Evolutionary conservation across 805 yeast genomes (phyloP).

Genomic region (Lipomyces spencermartinsiae): DNA sequence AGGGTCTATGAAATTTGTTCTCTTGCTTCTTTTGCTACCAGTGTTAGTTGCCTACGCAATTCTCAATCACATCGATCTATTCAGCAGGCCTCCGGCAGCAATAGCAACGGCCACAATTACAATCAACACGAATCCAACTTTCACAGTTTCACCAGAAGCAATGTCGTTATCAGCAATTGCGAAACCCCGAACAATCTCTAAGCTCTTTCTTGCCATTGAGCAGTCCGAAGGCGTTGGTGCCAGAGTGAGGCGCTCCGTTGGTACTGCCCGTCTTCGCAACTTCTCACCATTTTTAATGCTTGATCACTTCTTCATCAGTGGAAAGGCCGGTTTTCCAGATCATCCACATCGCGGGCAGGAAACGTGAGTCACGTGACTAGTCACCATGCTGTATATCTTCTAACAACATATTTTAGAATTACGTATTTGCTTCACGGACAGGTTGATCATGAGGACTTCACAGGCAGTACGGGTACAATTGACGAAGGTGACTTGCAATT

Average conservation of each 20-base stretch:
- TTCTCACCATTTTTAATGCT: conserved; percentile 83
- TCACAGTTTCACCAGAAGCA: neutral
- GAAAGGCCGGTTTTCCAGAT: conserved; percentile 77
- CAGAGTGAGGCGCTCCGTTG: conserved; percentile 78
- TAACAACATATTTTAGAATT: too few relatives aligned
- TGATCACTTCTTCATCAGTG: conserved; percentile 72
- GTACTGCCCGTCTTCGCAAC: conserved; percentile 68
- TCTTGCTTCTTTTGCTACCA: conserved; percentile 18
- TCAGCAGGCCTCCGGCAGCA: neutral
- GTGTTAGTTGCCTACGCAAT: conserved; percentile 14
- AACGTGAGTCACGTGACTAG: too few relatives aligned
- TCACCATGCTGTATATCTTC: too few relatives aligned
- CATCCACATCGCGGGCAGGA: conserved; percentile 86
- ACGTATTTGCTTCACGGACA: conserved; percentile 70
- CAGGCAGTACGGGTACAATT: conserved; percentile 79
- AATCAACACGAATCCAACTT: conserved; percentile 5
- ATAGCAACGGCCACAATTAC: conserved; percentile 6
- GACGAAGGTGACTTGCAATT: conserved; percentile 86
- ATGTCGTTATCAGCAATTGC: conserved; percentile 23
- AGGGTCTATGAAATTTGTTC: conserved; percentile 18
- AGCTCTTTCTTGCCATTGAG: conserved; percentile 64
- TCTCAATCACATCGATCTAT: conserved; percentile 8
- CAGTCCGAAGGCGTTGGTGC: conserved; percentile 92
- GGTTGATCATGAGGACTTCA: conserved; percentile 83
- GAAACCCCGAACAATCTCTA: conserved; percentile 54